phyloP scores from a whole-genome alignment of 176 grass and related monocot species.

The Dactylis glomerata region DNA sequence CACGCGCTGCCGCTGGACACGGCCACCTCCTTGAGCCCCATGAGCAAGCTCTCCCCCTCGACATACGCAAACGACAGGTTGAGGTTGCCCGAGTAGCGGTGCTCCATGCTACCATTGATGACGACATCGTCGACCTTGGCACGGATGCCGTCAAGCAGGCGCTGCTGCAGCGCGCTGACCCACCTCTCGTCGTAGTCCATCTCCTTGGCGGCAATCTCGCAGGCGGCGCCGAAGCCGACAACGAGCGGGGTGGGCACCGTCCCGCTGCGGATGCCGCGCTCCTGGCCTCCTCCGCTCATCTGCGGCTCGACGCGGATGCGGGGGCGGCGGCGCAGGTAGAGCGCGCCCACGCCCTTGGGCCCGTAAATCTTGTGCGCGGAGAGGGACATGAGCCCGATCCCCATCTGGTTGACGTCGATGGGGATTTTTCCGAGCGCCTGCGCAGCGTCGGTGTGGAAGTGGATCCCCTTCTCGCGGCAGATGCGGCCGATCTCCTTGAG shows the following conservation, averaged over 20 bases:
- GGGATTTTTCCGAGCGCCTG: conserved; percentile 89
- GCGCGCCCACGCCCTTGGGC: conserved; percentile 82
- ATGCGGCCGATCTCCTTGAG: conserved; percentile 85
- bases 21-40: conserved; percentile 96
- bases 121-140: conserved; percentile 67
- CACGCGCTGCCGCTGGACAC: conserved; percentile 94
- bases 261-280: conserved; percentile 87
- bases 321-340: conserved; percentile 84
- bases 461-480: conserved; percentile 71
- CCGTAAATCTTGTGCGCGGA: conserved; percentile 94
- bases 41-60: conserved; percentile 90
- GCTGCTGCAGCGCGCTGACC: conserved; percentile 37
- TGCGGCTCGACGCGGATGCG: conserved; percentile 88
- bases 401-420: conserved; percentile 74
- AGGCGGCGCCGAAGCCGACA: conserved; percentile 83
- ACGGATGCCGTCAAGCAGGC: conserved; percentile 63
- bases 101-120: conserved; percentile 90
- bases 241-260: conserved; percentile 80
- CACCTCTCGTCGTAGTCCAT: conserved; percentile 80
- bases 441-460: conserved; percentile 80
- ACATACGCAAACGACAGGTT: conserved; percentile 92
- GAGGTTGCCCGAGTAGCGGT: conserved; percentile 82
- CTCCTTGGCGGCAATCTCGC: conserved; percentile 70
- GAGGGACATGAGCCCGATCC: conserved; percentile 86
- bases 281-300: conserved; percentile 92